Conservation (phyloP, 2,329 filamentous ascomycete genomes). For the Paradendryphiella salina region DNA sequence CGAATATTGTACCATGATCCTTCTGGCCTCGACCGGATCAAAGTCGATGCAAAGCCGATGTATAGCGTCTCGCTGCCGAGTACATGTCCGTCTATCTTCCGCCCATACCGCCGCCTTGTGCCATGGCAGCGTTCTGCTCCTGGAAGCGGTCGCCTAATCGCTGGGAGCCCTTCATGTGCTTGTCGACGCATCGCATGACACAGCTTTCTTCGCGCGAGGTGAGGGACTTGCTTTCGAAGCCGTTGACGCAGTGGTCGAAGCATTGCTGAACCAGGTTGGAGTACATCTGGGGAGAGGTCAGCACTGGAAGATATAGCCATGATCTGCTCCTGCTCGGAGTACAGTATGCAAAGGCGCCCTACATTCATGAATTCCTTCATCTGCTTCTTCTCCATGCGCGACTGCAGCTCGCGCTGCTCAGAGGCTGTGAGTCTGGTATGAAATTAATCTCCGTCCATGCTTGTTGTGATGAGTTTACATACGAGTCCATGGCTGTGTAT, state of each 20-base stretch:
- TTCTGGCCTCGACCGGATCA: no score
- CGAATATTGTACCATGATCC: no score
- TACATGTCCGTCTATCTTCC: constrained; percentile 43
- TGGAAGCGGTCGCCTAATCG: constrained; percentile 90
- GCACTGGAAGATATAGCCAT: neutral
- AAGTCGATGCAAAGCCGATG: no score
- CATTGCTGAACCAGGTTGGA: constrained; percentile 80
- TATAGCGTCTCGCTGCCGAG: no score
- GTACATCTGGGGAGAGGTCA: constrained; percentile 60
- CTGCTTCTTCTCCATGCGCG: constrained; percentile 95
- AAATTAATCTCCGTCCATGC: constrained; percentile 15
- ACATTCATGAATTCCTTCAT: constrained; percentile 99
- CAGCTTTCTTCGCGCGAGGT: constrained; percentile 86
- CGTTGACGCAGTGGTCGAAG: constrained; percentile 96
- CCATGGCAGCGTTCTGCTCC: constrained; percentile 70
- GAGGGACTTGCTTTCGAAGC: constrained; percentile 97
- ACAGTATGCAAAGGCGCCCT: constrained; percentile 48
- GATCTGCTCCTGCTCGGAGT: neutral
- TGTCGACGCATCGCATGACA: constrained; percentile 92
- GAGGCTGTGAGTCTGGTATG: constrained; percentile 65
- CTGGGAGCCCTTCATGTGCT: constrained; percentile 90
- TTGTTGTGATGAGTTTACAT: constrained; percentile 14
- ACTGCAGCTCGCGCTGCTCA: constrained; percentile 91
- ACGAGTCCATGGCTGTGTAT: constrained; percentile 46
- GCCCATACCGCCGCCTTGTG: constrained; percentile 60